These are phyloP conservation scores for Tetraselmis chui DNA, from an alignment of 139 green algal genomes.

Conservation along the genomic window DNA sequence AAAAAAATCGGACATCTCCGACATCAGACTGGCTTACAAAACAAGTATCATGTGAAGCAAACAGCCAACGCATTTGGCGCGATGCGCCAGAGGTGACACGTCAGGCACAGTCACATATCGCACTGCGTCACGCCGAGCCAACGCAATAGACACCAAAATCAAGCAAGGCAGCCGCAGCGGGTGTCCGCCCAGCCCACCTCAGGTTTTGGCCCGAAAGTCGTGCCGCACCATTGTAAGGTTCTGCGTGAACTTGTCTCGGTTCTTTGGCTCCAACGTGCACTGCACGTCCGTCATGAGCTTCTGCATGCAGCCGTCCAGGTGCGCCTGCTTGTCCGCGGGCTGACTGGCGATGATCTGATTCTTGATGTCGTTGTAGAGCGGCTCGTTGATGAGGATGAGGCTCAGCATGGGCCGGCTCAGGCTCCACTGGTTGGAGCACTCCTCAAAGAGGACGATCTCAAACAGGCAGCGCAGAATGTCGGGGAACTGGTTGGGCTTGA, in stretches of 20 bases:
- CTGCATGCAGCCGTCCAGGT: slow-evolving; percentile 72
- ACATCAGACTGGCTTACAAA: no score
- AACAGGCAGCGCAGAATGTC: slow-evolving; percentile 75
- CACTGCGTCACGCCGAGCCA: no score
- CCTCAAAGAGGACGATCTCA: slow-evolving; percentile 96
- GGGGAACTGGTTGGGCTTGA: slow-evolving; percentile 55
- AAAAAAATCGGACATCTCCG: no score
- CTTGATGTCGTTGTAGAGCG: slow-evolving; percentile 63
- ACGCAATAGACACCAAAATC: no score
- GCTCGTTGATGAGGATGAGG: slow-evolving; percentile 92
- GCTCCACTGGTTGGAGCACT: slow-evolving; percentile 95
- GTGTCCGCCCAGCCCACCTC: no score
- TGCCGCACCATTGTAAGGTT: slow-evolving; percentile 90
- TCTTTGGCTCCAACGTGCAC: slow-evolving; percentile 86
- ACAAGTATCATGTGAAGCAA: no score
- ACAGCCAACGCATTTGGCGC: no score
- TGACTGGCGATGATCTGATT: slow-evolving; percentile 59
- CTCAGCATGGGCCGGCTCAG: slow-evolving; percentile 90
- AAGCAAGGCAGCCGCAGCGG: no score
- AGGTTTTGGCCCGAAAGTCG: slow-evolving; percentile 71
- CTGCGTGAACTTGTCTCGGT: slow-evolving; percentile 97
- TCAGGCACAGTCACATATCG: no score
- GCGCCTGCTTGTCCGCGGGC: slow-evolving; percentile 41
- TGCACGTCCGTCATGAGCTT: slow-evolving; percentile 89
- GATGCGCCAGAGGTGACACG: no score